Percentiles rank a stretch among this genome's conserved stretches.
phyloP scores from a whole-genome alignment of 2,329 filamentous ascomycete species.

The Paraphaeosphaeria sporulosa region DNA sequence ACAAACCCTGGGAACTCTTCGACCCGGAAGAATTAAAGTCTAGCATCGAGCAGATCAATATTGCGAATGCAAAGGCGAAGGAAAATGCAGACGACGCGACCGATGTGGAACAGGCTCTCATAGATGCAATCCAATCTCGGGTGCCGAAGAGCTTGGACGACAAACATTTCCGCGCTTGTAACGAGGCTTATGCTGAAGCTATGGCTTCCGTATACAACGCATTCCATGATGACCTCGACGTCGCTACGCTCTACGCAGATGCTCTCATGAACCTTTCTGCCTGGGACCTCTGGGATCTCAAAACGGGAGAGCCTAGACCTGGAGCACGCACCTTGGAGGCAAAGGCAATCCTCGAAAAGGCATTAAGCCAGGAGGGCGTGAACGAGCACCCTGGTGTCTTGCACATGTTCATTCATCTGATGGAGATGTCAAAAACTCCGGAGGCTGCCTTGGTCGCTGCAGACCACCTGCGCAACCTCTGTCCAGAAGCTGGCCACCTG shows the following conservation, averaged over 20 bases:
- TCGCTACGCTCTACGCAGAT: slow-evolving; percentile 70
- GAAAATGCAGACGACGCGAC: slow-evolving; percentile 47
- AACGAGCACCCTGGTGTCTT: slow-evolving; percentile 72
- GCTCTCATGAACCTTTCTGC: slow-evolving; percentile 71
- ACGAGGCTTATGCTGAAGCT: slow-evolving; percentile 66
- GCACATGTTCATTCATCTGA: slow-evolving; percentile 79
- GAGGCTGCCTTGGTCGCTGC: slow-evolving; percentile 69
- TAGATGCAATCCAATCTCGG: slow-evolving; percentile 63
- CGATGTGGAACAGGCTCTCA: slow-evolving; percentile 67
- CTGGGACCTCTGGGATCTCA: slow-evolving; percentile 70
- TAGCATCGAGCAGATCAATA: slow-evolving; percentile 59
- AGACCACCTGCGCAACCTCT: slow-evolving; percentile 68
- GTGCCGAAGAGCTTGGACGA: slow-evolving; percentile 55
- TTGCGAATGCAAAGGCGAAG: slow-evolving; percentile 57
- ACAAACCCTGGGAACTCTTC: slow-evolving; percentile 79
- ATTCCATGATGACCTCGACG: slow-evolving; percentile 66
- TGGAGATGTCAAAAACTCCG: slow-evolving; percentile 76
- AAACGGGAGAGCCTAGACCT: slow-evolving; percentile 63
- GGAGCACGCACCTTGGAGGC: slow-evolving; percentile 66
- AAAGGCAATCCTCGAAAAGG: slow-evolving; percentile 66
- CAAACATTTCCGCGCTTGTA: slow-evolving; percentile 60
- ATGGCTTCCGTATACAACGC: slow-evolving; percentile 64
- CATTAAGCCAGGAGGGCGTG: slow-evolving; percentile 59
- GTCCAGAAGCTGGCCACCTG: slow-evolving; percentile 74
- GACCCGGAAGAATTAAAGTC: slow-evolving; percentile 65